Evolutionary conservation across 148 eudicot species (phyloP).

Genomic region (Nepenthes gracilis): DNA sequence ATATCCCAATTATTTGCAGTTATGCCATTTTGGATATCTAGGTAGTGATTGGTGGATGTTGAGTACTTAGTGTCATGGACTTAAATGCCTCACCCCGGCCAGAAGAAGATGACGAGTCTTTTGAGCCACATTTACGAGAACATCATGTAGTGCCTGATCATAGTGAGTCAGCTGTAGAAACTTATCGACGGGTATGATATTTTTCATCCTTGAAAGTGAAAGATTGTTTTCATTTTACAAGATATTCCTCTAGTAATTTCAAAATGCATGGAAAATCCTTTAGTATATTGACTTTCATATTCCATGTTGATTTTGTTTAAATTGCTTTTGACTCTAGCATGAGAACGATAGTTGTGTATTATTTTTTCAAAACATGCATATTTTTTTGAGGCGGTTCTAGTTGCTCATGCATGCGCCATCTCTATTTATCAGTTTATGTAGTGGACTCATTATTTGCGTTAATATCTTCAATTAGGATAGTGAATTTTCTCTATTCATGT

Average conservation of each 20-base stretch:
- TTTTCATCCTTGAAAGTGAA: neutral
- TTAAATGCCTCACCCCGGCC: conserved; percentile 85
- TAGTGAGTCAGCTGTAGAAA: conserved; percentile 49
- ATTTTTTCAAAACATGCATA: no score
- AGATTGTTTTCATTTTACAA: neutral
- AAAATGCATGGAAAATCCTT: neutral
- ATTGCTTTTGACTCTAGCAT: no score
- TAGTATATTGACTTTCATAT: no score
- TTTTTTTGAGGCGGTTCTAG: no score
- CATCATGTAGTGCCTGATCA: conserved; percentile 39
- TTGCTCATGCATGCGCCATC: no score
- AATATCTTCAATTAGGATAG: no score
- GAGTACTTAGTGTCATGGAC: conserved; percentile 59
- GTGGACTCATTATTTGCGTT: no score
- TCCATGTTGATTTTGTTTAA: no score
- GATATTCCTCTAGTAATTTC: neutral
- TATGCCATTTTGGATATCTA: neutral
- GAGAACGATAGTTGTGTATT: no score
- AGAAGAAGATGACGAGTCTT: conserved; percentile 78
- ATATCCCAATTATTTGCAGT: no score
- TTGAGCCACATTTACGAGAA: conserved; percentile 35
- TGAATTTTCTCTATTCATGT: no score
- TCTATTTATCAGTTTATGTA: no score
- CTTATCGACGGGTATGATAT: conserved; percentile 60
- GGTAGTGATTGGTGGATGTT: conserved; percentile 15